Percentiles rank a stretch among this genome's conserved stretches.
Conservation (phyloP, 106 monocot species). For the Dendrobium huoshanense region DNA sequence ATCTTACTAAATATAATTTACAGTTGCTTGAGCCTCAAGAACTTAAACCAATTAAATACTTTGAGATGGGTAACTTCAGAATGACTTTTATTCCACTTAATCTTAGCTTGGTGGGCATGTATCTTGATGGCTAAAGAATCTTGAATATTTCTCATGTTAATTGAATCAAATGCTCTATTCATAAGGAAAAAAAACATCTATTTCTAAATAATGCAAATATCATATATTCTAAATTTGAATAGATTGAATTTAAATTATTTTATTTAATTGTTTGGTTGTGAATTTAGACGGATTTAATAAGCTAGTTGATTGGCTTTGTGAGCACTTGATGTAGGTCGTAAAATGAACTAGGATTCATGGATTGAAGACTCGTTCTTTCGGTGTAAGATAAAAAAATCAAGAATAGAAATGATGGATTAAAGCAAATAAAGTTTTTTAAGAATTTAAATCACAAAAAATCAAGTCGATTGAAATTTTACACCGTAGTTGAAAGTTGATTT, state of each 20-base stretch:
- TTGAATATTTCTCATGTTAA: neutral
- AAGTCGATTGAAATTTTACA: too few relatives aligned
- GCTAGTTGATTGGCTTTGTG: neutral
- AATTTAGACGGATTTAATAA: neutral
- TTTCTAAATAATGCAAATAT: neutral
- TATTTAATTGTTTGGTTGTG: neutral
- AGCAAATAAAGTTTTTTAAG: too few relatives aligned
- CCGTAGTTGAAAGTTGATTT: too few relatives aligned
- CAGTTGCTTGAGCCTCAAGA: neutral
- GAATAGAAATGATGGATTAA: too few relatives aligned
- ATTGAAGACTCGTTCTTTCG: too few relatives aligned
- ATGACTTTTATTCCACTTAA: neutral
- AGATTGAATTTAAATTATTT: neutral
- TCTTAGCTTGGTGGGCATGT: neutral
- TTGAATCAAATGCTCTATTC: neutral
- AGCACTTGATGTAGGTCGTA: neutral
- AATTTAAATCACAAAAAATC: too few relatives aligned
- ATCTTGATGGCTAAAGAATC: neutral
- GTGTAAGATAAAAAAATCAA: too few relatives aligned
- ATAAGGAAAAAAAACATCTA: neutral
- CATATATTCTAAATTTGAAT: neutral
- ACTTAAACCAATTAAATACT: neutral
- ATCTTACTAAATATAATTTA: neutral
- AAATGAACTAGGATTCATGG: too few relatives aligned
- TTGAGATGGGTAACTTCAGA: neutral